Conservation (phyloP, 768 basidiomycete genomes). For the Xerocomus brunneocitrinus region DNA sequence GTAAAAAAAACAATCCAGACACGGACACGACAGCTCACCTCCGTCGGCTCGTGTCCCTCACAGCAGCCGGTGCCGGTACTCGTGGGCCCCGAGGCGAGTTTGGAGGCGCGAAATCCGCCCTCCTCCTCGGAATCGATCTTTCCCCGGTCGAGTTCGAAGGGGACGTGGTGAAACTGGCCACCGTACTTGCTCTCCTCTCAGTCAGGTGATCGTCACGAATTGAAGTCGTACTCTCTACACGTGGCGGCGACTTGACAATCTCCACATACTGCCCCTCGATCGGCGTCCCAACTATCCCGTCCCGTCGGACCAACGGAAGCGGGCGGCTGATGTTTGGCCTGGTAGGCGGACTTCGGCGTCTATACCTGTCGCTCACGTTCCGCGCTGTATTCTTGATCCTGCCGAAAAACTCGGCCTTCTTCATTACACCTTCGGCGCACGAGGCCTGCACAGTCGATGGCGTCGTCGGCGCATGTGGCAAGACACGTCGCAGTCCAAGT, state of each 20-base stretch:
- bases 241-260: constrained; percentile 17
- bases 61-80: constrained; percentile 15
- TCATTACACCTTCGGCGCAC: constrained; percentile 53
- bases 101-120: constrained; percentile 67
- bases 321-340: constrained; percentile 61
- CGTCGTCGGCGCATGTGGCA: constrained; percentile 44
- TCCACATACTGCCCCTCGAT: constrained; percentile 34
- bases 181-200: constrained; percentile 35
- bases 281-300: constrained; percentile 19
- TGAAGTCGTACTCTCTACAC: constrained; percentile 29
- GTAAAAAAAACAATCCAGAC: constrained; percentile 19
- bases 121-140: constrained; percentile 60
- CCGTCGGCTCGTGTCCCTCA: constrained; percentile 21
- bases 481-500: constrained; percentile 48
- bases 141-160: constrained; percentile 63
- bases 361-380: constrained; percentile 61
- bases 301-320: constrained; percentile 33
- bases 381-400: constrained; percentile 60
- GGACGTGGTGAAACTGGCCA: constrained; percentile 47
- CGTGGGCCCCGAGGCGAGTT: constrained; percentile 39
- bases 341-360: constrained; percentile 33
- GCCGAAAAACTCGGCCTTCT: constrained; percentile 65
- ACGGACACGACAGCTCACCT: constrained; percentile 13
- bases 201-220: constrained; percentile 36
- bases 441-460: constrained; percentile 27